Percentiles rank a stretch among this genome's conserved stretches.
Evolutionary conservation across 1,284 basidiomycete genomes (phyloP).

Genomic region (Wallemia mellicola): DNA sequence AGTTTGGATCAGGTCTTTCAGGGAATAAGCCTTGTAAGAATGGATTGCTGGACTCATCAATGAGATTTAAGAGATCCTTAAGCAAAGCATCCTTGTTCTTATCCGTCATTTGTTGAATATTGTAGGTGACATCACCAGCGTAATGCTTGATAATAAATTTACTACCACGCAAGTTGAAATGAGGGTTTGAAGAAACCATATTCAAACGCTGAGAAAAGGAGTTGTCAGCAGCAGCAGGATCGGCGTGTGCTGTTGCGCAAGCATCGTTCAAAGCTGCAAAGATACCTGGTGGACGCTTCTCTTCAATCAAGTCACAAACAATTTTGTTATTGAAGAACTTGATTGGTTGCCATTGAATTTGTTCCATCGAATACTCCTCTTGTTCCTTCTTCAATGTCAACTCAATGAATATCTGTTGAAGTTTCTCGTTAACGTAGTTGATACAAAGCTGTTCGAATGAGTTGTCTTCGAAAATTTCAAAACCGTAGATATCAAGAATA

Average conservation of each 20-base stretch:
- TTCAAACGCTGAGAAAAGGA: constrained; percentile 83
- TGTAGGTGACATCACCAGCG: constrained; percentile 96
- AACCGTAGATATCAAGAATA: constrained; percentile 91
- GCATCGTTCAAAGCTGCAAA: constrained; percentile 96
- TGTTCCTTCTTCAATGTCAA: constrained; percentile 96
- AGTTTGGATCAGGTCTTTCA: constrained; percentile 78
- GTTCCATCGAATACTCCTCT: constrained; percentile 91
- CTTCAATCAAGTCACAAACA: constrained; percentile 94
- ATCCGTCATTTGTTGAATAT: constrained; percentile 90
- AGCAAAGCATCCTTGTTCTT: constrained; percentile 97
- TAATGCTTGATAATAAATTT: constrained; percentile 84
- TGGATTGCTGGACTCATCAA: constrained; percentile 43
- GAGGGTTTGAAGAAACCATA: constrained; percentile 45
- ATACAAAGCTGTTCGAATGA: constrained; percentile 98
- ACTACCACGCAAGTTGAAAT: constrained; percentile 69
- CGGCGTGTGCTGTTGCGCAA: constrained; percentile 90
- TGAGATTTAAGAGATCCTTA: constrained; percentile 76
- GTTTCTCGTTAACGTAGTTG: constrained; percentile 99
- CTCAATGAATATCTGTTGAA: constrained; percentile 98
- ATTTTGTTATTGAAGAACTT: constrained; percentile 91
- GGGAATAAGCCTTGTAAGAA: constrained; percentile 79
- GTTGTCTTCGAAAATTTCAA: constrained; percentile 97
- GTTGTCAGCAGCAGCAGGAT: constrained; percentile 82
- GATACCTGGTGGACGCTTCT: constrained; percentile 78
- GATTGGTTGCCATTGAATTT: constrained; percentile 99